phyloP scores from a whole-genome alignment of 1,139 yeast genomes.

The Taiozyma sp. region DNA sequence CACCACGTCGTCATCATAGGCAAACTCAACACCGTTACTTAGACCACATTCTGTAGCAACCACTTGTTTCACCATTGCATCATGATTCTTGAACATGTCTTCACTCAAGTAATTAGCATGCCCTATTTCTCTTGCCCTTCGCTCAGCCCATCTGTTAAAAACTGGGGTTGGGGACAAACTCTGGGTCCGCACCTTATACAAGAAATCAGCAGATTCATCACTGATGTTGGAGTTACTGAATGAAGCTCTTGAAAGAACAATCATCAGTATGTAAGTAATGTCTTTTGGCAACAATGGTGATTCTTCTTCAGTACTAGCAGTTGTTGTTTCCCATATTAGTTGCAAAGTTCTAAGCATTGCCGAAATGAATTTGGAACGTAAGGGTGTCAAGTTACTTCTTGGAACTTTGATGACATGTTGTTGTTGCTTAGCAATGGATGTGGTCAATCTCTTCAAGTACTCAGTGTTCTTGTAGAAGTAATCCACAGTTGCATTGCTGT shows the following conservation, averaged over 20 bases:
- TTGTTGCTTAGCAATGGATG: slow-evolving; percentile 50
- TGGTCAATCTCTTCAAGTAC: slow-evolving; percentile 39
- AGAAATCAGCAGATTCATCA: slow-evolving; percentile 33
- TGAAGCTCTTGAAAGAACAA: slow-evolving; percentile 52
- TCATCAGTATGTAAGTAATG: slow-evolving; percentile 31
- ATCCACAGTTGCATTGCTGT: slow-evolving; percentile 31
- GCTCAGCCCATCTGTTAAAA: slow-evolving; percentile 41
- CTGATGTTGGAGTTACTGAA: slow-evolving; percentile 44
- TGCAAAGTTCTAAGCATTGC: slow-evolving; percentile 20
- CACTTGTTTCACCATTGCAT: slow-evolving; percentile 3
- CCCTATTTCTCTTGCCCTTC: slow-evolving; percentile 36
- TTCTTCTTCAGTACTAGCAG: slow-evolving; percentile 1
- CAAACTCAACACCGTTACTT: slow-evolving; percentile 56
- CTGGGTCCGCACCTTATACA: slow-evolving; percentile 28
- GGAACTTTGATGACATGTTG: slow-evolving; percentile 43
- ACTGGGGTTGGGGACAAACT: slow-evolving; percentile 26
- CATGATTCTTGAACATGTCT: slow-evolving; percentile 1
- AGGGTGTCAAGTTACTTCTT: slow-evolving; percentile 37
- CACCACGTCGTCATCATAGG: slow-evolving; percentile 58
- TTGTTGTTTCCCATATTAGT: slow-evolving; percentile 20
- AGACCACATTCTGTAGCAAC: slow-evolving; percentile 15
- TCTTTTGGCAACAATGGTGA: slow-evolving; percentile 31
- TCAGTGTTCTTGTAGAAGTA: slow-evolving; percentile 23
- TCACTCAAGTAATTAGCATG: slow-evolving; percentile 24
- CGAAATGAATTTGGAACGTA: slow-evolving; percentile 41